These are phyloP conservation scores for Aureobasidium subglaciale DNA, from an alignment of 2,329 filamentous ascomycete genomes.

Conservation along the genomic window DNA sequence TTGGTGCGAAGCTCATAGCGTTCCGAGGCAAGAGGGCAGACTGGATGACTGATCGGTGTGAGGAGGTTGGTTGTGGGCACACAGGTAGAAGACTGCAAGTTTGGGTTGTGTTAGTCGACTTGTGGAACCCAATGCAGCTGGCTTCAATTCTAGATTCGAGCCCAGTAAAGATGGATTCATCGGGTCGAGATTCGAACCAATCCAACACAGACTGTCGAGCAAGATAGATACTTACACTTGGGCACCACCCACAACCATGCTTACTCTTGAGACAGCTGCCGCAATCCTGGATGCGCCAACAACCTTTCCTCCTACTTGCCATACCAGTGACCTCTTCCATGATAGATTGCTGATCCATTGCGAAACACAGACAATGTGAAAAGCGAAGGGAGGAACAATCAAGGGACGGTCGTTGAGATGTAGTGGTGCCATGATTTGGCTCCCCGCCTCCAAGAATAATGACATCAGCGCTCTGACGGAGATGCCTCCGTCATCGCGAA, in stretches of 20 bases:
- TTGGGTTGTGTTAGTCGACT: not conserved
- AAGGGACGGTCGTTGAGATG: not conserved
- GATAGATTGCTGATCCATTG: not conserved
- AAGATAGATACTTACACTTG: slow-evolving; percentile 28
- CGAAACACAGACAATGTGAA: too few relatives aligned
- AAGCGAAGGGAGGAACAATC: not conserved
- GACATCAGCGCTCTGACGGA: not conserved
- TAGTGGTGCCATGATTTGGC: not conserved
- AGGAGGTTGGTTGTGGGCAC: slow-evolving; percentile 36
- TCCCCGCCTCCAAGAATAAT: not conserved
- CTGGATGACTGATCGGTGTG: slow-evolving; percentile 30
- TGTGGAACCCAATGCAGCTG: too few relatives aligned
- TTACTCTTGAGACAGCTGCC: slow-evolving; percentile 24
- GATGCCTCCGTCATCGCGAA: not conserved
- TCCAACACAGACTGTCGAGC: too few relatives aligned
- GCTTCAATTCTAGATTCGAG: too few relatives aligned
- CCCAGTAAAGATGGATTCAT: too few relatives aligned
- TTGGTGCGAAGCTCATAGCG: slow-evolving; percentile 40
- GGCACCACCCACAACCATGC: slow-evolving; percentile 38
- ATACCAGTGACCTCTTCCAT: not conserved
- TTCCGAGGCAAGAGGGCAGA: slow-evolving; percentile 34
- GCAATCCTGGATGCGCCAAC: slow-evolving; percentile 30
- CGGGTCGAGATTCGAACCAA: too few relatives aligned
- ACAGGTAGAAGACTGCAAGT: slow-evolving; percentile 33
- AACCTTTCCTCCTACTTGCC: slow-evolving; percentile 15